A percentile compares a stretch with the other conserved stretches of the same genome.
These are phyloP conservation scores for Penicillium polonicum DNA, from an alignment of 2,329 filamentous ascomycete genomes.

Conservation along the genomic window DNA sequence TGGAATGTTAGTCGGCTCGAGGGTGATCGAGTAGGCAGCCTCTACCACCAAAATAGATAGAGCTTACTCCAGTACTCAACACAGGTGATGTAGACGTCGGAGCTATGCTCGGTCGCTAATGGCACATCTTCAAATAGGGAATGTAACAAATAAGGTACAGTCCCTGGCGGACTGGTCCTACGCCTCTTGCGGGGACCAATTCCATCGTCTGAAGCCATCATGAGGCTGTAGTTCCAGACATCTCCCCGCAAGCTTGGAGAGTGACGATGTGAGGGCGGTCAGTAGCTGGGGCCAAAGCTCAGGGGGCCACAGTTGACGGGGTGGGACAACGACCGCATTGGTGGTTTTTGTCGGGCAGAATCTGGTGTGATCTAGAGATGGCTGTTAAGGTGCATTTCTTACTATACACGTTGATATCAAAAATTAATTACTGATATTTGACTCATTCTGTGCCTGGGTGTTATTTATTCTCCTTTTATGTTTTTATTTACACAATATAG, in stretches of 20 bases:
- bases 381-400: no score
- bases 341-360: conserved; percentile 1
- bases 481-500: not conserved
- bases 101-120: conserved; percentile 40
- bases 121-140: conserved; percentile 45
- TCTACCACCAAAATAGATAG: not conserved
- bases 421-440: accelerated
- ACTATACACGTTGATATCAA: no score
- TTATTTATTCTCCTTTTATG: not conserved
- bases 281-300: conserved; percentile 23
- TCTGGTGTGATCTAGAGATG: not conserved
- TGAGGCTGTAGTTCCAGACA: conserved; percentile 22
- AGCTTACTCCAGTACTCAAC: conserved; percentile 62
- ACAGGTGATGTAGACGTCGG: conserved; percentile 57
- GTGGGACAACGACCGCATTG: conserved; percentile 1
- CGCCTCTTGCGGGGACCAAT: conserved; percentile 49
- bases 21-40: not conserved
- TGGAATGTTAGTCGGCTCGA: not conserved
- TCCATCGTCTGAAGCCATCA: conserved; percentile 43
- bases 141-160: conserved; percentile 46
- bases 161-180: conserved; percentile 43
- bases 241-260: conserved; percentile 23
- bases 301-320: conserved; percentile 20
- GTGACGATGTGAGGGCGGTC: conserved; percentile 23
- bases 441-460: accelerated